Evolutionary conservation across 495 filamentous ascomycete genomes (phyloP).

Genomic region (Lichina pygmaea): DNA sequence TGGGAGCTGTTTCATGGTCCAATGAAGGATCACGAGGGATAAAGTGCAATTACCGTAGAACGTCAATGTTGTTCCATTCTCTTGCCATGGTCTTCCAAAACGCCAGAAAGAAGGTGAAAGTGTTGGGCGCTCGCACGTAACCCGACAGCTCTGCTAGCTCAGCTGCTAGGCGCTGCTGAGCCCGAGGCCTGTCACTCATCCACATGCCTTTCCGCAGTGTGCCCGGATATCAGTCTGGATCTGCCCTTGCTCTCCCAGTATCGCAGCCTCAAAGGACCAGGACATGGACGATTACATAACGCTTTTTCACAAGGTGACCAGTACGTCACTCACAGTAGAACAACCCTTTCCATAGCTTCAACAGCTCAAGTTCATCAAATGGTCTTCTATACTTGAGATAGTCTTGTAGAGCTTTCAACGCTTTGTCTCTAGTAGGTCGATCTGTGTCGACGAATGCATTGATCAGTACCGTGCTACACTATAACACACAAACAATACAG

Average conservation of each 20-base stretch:
- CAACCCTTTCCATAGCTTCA: constrained; percentile 91
- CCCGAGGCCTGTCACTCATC: constrained; percentile 72
- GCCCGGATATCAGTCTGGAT: too few relatives aligned
- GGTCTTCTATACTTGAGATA: constrained; percentile 43
- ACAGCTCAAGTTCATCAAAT: constrained; percentile 45
- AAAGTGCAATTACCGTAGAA: constrained; percentile 21
- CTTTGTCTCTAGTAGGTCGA: constrained; percentile 53
- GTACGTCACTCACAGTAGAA: constrained; percentile 43
- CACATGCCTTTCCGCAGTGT: constrained; percentile 30
- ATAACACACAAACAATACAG: too few relatives aligned
- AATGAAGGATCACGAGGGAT: too few relatives aligned
- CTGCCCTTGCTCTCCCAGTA: too few relatives aligned
- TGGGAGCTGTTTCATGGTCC: not conserved
- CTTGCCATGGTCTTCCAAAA: constrained; percentile 79
- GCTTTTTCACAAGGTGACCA: too few relatives aligned
- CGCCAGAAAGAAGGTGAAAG: constrained; percentile 39
- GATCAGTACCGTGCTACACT: not conserved
- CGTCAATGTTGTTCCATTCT: constrained; percentile 65
- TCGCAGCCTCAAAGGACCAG: too few relatives aligned
- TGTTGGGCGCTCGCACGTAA: constrained; percentile 29
- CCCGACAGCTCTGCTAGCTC: constrained; percentile 51
- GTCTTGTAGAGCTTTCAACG: constrained; percentile 48
- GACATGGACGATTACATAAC: too few relatives aligned
- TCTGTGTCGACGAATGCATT: constrained; percentile 20
- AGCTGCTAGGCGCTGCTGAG: constrained; percentile 59